Evolutionary conservation across 2,329 filamentous ascomycete genomes (phyloP), one percentile per base, ranked within the genome.

Genomic region (Paecilomyces niveus): DNA sequence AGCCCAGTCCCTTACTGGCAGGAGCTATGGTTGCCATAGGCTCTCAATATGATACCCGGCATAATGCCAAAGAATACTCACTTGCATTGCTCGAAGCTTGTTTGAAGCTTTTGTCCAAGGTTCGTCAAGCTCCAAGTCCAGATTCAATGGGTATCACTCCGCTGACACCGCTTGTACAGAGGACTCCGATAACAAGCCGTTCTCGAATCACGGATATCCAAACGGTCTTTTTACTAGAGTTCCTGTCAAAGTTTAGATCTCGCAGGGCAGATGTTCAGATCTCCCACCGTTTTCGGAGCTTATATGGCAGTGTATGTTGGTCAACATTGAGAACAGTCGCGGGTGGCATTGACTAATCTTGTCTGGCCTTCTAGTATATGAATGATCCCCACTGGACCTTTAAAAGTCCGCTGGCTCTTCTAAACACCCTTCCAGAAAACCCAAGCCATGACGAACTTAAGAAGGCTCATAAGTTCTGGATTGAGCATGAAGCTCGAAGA

Each of bases 11-110:
- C 3, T 60, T 74, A 32, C 56, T 73, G 51, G 64, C 68, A 13
- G 68, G 67, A 57, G 69, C 68, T 8, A 72, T 74, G 67, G 63
- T 72, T 39, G 70, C 70, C 11, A 72, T 73, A 54, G 71, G 72
- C 51, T 72, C 69, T 29, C 70, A 73, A 58, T 72, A 70, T 57
- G 71, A 72, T 60, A 63, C 59, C 21, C 60, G 68, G n/a, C 64
- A 65, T n/a, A 68, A 72, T 57, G 65, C 71, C 7, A 71, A 70
- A 59, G 61, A 66, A 50, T 72, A 73, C 57, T 73, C 71, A 51
- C 58, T 70, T 54, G 65, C 65, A 15, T 62, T 73, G 18, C 64
- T 72, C 32, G 71, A 73, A 59, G 65, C 68, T 51, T 73, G 70
- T 49, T 65, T 65, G 24, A 71, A 68, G 54, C 61, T 72, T 10